Evolutionary conservation across 495 filamentous ascomycete genomes (phyloP).

Genomic region (Platismatia glauca): DNA sequence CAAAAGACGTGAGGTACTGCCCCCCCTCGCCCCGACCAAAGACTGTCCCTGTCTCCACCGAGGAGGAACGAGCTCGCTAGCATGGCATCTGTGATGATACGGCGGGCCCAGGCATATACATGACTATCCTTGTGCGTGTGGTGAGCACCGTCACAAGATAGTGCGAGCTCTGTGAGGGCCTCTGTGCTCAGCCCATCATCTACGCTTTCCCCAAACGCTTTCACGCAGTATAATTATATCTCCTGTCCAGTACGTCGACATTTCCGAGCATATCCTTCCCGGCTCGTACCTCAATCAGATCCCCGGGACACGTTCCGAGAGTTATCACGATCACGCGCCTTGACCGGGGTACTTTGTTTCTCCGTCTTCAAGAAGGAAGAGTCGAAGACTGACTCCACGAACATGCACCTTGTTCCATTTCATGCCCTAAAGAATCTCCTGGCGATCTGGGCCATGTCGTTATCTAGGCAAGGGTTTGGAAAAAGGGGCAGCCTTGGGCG

Average conservation of each 20-base stretch:
- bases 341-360: too few relatives aligned
- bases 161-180: neutral
- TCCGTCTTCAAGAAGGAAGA: too few relatives aligned
- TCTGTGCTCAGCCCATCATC: neutral
- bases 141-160: neutral
- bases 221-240: neutral
- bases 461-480: neutral
- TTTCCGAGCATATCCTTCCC: too few relatives aligned
- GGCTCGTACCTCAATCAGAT: too few relatives aligned
- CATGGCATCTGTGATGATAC: neutral
- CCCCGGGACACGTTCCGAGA: too few relatives aligned
- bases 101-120: neutral
- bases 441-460: neutral
- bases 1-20: too few relatives aligned
- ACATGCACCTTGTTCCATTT: neutral
- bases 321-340: too few relatives aligned
- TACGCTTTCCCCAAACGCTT: neutral
- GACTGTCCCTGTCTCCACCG: neutral
- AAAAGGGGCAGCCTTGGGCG: neutral
- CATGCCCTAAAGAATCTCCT: too few relatives aligned
- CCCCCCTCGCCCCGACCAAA: neutral
- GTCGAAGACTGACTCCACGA: too few relatives aligned
- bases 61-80: neutral
- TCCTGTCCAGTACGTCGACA: too few relatives aligned
- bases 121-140: neutral